Base-by-base conservation (phyloP, 192 early-diverging fungal species). In the Haplosporangium gracile region DNA sequence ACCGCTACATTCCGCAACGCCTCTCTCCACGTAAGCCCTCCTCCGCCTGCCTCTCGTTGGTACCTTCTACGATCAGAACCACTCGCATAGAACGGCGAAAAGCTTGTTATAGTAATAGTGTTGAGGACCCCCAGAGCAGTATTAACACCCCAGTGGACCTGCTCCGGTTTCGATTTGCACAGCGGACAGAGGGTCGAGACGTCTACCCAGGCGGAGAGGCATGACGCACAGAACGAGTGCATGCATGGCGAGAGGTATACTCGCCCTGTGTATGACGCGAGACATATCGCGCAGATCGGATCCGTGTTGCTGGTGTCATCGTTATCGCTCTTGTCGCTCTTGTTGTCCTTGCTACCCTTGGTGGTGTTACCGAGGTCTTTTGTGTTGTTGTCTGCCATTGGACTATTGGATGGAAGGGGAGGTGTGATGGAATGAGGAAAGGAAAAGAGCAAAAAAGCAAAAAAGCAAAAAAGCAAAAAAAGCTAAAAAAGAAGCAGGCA, bases 201-300 rank as follows among this genome's bases (percentile, higher is more conserved):
- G 10, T 80, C 83, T 5, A 85, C 24, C 83, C 83, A 85, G 11
- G 73, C 55, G 5, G 78, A 47, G n/a, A 85, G 69, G 60, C 83
- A 85, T 1, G 74, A 40, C 1, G 83, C 83, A 53, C 83, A 85
- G 39, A 85, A 85, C 1, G 78, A 79, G 32, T 85, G 83, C 20
- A 85, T 53, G 26, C 83, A 85, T 2, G 83, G 83, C 4, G 78
- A 76, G n/a, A 85, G 60, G 32, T 80, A 85, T 8, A 80, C 75
- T 42, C 83, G 78, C 29, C 60, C 45, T 7, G 51, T 49, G 39
- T 72, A 69, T 3, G 70, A 69, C 22, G 68, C 74, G 20, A 85
- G 75, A 26, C 83, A 85, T 38, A 85, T 85, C 53, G 83, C 74
- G 57, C 83, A 85, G 4, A 70, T 45, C 4, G 45, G 39, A 24